Conservation (phyloP, 2,329 filamentous ascomycete genomes). For the Fusarium algeriense region DNA sequence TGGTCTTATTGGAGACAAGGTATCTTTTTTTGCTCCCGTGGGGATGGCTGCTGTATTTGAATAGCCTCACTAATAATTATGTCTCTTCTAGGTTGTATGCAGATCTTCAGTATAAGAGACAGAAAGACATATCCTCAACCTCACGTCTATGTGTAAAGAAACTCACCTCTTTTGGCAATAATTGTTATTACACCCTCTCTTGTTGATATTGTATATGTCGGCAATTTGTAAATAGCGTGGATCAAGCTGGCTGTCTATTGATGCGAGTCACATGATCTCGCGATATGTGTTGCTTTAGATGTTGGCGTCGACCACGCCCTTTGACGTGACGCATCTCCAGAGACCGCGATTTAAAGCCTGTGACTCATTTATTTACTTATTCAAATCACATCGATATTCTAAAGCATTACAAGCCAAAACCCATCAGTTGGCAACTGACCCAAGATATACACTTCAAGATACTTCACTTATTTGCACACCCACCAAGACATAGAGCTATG, state of each 20-base stretch:
- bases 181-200: background rate
- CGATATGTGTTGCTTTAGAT: slow-evolving; percentile 49
- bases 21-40: background rate
- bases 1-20: fast-evolving
- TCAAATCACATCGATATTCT: background rate
- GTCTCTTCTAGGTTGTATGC: background rate
- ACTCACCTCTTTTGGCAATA: background rate
- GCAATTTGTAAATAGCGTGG: background rate
- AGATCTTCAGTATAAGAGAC: background rate
- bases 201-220: background rate
- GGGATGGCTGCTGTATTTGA: background rate
- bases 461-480: background rate
- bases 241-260: background rate
- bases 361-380: background rate
- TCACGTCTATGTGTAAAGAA: no score
- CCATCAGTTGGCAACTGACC: background rate
- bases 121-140: background rate
- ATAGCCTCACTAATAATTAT: background rate
- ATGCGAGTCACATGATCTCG: slow-evolving; percentile 46
- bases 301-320: slow-evolving; percentile 41
- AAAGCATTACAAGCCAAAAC: background rate
- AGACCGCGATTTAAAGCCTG: slow-evolving; percentile 4
- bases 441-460: background rate
- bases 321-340: slow-evolving; percentile 29
- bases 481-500: slow-evolving; percentile 20